Evolutionary conservation across 106 monocot genomes (phyloP), one percentile per base, ranked within the genome.

Genomic region (Allium sativum): DNA sequence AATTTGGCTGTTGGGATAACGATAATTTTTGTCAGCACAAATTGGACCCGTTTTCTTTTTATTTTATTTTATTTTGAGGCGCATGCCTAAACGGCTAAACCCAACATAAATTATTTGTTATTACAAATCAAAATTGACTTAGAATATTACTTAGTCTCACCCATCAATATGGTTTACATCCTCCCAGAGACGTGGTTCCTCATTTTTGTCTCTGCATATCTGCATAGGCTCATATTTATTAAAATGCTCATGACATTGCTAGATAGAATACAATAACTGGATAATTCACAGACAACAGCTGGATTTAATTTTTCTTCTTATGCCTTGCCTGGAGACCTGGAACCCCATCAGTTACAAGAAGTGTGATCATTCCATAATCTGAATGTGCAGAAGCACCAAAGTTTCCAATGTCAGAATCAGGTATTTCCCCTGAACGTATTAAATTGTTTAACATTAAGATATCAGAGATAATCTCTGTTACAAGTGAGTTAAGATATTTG

Each of bases 291-390:
- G 5, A 31, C 0, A 31, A 31, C 5, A 5, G 1, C 1, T 31
- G 31, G 31, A 31, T 31, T 31, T 31, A 31, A 31, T 0, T 31
- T 0, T 76, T 58, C 13, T 64, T 10, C 44, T 52, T 15, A 17
- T 31, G 48, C 62, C 70, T 19, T 74, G 53, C 93, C 86, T 93
- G 89, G 66, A 96, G 84, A 64, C 95, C 95, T 69, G 75, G 87
- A 52, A 87, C 73, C 6, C 90, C 87, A 76, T 96, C 84, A 62
- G 87, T 80, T 52, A 44, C 75, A 59, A 96, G 68, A 69, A 96
- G 79, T 21, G 95, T 91, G 17, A 96, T 45, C 82, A 91, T 87
- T 48, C 95, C 95, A 82, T 96, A 96, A 70, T 96, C 95, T 58
- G 95, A 84, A 75, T 96, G 95, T 43, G 90, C 90, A 60, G 90